Conservation (phyloP, 495 filamentous ascomycete genomes). For the Penicillium goetzii region DNA sequence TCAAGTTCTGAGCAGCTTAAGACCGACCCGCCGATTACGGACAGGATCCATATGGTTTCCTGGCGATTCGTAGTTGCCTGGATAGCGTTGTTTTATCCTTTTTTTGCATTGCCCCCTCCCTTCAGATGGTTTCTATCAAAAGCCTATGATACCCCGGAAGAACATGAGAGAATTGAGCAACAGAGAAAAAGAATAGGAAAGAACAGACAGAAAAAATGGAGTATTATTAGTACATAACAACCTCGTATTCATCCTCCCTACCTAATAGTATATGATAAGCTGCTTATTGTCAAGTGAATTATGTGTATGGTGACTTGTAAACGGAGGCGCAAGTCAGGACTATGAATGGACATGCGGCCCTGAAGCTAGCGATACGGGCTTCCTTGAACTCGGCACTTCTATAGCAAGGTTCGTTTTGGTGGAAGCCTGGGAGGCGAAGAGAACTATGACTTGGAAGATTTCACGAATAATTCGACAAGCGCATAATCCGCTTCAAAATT, state of each 20-base stretch:
- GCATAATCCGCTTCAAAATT: too few relatives aligned
- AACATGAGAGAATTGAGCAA: background rate
- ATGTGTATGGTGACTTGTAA: too few relatives aligned
- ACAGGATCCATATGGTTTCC: background rate
- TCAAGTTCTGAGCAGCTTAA: constrained; percentile 51
- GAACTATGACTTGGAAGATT: too few relatives aligned
- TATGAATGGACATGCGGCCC: background rate
- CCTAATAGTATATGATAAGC: background rate
- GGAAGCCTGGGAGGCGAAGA: too few relatives aligned
- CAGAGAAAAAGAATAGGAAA: background rate
- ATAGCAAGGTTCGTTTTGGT: too few relatives aligned
- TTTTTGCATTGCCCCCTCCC: constrained; percentile 5
- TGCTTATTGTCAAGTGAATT: too few relatives aligned
- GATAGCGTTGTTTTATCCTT: constrained; percentile 11
- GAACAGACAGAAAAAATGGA: background rate
- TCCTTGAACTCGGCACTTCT: too few relatives aligned
- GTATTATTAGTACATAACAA: background rate
- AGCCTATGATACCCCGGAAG: constrained; percentile 8
- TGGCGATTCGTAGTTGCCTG: constrained; percentile 20
- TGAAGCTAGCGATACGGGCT: background rate
- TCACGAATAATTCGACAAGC: too few relatives aligned
- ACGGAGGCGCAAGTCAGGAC: too few relatives aligned
- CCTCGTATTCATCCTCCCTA: too few relatives aligned
- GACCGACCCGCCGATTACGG: background rate
- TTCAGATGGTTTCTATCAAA: constrained; percentile 1